A percentile compares a stretch with the other conserved stretches of the same genome.
Conservation (phyloP, 148 eudicot genomes). For the Polygonum aviculare region DNA sequence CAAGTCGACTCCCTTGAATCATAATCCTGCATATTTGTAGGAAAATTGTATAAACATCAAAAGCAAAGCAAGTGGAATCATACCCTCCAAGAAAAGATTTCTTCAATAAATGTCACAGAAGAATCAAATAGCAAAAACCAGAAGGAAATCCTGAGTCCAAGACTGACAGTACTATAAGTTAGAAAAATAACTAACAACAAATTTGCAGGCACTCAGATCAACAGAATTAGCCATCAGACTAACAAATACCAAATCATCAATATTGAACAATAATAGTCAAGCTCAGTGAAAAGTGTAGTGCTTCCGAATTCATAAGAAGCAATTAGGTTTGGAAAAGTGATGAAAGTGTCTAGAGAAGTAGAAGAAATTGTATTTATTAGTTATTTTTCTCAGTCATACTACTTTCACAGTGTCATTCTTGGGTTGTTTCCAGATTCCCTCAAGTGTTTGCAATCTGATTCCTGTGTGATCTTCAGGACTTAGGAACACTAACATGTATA, state of each 20-base stretch:
- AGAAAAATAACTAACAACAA: neutral
- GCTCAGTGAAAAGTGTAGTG: neutral
- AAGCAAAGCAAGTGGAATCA: neutral
- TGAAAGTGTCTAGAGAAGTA: too few species aligned
- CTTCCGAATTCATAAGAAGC: neutral
- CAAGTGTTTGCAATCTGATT: neutral
- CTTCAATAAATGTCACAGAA: neutral
- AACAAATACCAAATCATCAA: neutral
- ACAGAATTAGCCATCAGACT: neutral
- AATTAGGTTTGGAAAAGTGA: too few species aligned
- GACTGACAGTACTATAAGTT: neutral
- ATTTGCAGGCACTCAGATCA: neutral
- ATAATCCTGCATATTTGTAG: neutral
- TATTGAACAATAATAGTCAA: neutral
- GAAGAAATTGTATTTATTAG: too few species aligned
- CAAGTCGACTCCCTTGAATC: neutral
- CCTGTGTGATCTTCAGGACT: neutral
- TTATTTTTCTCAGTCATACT: too few species aligned
- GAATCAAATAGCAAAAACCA: neutral
- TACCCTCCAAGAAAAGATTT: neutral
- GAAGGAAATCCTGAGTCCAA: neutral
- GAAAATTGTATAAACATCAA: conserved; percentile 1
- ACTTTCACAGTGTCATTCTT: too few species aligned
- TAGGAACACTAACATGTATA: too few species aligned
- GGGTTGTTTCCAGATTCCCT: too few species aligned